A percentile compares a stretch with the other conserved stretches of the same genome.
phyloP scores from a whole-genome alignment of 257 asterid genomes.

The Paulownia fortunei region DNA sequence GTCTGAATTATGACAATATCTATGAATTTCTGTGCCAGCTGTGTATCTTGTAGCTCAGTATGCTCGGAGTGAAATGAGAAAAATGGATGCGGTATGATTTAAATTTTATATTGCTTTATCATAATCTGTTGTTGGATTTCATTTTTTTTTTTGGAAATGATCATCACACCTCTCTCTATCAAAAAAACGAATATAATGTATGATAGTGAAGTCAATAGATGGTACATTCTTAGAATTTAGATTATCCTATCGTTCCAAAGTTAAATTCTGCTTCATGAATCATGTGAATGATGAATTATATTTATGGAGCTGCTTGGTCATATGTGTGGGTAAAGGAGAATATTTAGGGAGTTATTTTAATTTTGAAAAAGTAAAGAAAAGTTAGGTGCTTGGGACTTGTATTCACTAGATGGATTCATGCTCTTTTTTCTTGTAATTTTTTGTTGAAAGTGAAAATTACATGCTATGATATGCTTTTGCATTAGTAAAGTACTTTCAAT shows the following conservation, averaged over 20 bases:
- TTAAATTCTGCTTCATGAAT: conserved; percentile 1
- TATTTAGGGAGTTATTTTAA: not conserved
- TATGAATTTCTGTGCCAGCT: conserved; percentile 60
- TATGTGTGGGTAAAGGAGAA: not conserved
- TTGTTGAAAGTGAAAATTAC: not conserved
- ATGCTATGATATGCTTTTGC: conserved; percentile 4
- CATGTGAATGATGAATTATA: not conserved
- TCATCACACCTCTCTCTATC: not conserved
- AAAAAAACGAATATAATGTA: not conserved
- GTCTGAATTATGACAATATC: conserved; percentile 20
- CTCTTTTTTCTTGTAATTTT: not conserved
- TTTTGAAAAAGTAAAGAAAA: not conserved
- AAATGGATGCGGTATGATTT: conserved; percentile 84
- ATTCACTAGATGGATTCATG: not conserved
- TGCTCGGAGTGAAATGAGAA: conserved; percentile 94
- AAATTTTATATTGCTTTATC: not conserved
- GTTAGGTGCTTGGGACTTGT: not conserved
- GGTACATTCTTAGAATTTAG: not conserved
- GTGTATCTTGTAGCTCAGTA: conserved; percentile 93
- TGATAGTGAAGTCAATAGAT: not conserved
- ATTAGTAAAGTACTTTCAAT: not conserved
- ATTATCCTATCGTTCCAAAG: not conserved
- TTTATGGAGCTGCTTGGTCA: not conserved
- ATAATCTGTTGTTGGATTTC: not conserved
- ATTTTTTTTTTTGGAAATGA: conserved; percentile 3